Conservation (phyloP, 2,329 filamentous ascomycete genomes). For the Aspergillus cejpii region DNA sequence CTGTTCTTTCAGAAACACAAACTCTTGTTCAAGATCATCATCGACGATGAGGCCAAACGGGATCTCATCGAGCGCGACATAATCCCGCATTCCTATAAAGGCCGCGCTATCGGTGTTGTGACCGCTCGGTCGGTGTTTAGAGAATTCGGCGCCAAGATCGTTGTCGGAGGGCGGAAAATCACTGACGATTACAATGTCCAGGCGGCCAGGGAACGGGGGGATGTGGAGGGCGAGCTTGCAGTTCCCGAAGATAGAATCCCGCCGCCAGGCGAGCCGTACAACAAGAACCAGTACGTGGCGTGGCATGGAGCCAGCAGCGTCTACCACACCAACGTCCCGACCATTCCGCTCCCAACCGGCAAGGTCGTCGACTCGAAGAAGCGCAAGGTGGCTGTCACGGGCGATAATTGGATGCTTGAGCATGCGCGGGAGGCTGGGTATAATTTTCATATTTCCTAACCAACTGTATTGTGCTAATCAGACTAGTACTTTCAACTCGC, state of each 20-base stretch:
- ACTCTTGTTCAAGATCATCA: constrained; percentile 94
- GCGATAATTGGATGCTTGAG: constrained; percentile 93
- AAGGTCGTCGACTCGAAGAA: constrained; percentile 73
- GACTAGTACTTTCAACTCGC: constrained; percentile 72
- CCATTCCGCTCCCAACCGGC: constrained; percentile 65
- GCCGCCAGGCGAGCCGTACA: constrained; percentile 76
- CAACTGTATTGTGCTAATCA: constrained; percentile 9
- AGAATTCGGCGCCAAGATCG: constrained; percentile 89
- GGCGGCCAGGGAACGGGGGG: constrained; percentile 66
- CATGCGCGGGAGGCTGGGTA: constrained; percentile 88
- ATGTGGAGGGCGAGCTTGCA: constrained; percentile 79
- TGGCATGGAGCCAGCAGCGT: constrained; percentile 97
- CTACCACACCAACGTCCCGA: constrained; percentile 76
- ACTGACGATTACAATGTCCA: constrained; percentile 83
- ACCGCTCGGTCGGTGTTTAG: constrained; percentile 94
- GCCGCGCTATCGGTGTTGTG: constrained; percentile 91
- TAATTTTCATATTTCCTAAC: constrained; percentile 21
- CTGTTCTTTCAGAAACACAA: constrained; percentile 98
- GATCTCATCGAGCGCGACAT: constrained; percentile 93
- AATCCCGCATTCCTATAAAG: constrained; percentile 97
- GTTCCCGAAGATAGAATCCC: constrained; percentile 80
- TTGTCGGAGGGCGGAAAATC: constrained; percentile 82
- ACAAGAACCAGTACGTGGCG: constrained; percentile 97
- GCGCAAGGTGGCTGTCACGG: constrained; percentile 78
- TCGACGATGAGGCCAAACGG: constrained; percentile 93